phyloP scores from a whole-genome alignment of 1,139 yeast species.

The Suhomyces bribrorum region DNA sequence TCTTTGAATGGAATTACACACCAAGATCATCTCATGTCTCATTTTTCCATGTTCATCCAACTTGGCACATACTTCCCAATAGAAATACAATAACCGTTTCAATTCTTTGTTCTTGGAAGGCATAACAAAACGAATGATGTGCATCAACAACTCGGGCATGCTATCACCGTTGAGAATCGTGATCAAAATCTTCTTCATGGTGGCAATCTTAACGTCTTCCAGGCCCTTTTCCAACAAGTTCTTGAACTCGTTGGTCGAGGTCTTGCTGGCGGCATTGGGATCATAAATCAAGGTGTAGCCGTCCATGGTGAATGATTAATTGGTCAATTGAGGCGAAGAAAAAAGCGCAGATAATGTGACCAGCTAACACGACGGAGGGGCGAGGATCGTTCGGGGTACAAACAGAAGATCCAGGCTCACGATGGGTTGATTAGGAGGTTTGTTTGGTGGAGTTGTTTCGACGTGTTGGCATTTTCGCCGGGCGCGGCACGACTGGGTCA shows the following conservation, averaged over 20 bases:
- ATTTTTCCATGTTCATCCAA: conserved; percentile 83
- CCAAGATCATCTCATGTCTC: conserved; percentile 98
- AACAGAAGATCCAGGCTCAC: neutral
- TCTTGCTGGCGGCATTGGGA: conserved; percentile 69
- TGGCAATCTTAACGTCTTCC: conserved; percentile 83
- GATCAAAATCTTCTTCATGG: conserved; percentile 86
- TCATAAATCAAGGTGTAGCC: conserved; percentile 78
- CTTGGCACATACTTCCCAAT: conserved; percentile 98
- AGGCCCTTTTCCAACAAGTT: conserved; percentile 83
- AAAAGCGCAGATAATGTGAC: neutral
- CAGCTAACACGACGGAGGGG: neutral
- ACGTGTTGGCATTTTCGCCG: conserved; percentile 14
- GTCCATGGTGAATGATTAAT: conserved; percentile 7
- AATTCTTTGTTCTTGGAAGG: conserved; percentile 89
- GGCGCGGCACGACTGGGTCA: conserved; percentile 1
- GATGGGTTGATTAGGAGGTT: neutral
- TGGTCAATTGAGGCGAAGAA: neutral
- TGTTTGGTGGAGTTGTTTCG: conserved; percentile 10
- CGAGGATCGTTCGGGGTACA: conserved; percentile 1
- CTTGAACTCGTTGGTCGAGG: conserved; percentile 75
- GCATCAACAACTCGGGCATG: conserved; percentile 95
- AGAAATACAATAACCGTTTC: conserved; percentile 88
- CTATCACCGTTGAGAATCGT: conserved; percentile 92
- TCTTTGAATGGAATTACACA: conserved; percentile 95
- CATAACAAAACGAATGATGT: conserved; percentile 94